Base-by-base conservation (phyloP, 768 basidiomycete species). In the Russula sp. region DNA sequence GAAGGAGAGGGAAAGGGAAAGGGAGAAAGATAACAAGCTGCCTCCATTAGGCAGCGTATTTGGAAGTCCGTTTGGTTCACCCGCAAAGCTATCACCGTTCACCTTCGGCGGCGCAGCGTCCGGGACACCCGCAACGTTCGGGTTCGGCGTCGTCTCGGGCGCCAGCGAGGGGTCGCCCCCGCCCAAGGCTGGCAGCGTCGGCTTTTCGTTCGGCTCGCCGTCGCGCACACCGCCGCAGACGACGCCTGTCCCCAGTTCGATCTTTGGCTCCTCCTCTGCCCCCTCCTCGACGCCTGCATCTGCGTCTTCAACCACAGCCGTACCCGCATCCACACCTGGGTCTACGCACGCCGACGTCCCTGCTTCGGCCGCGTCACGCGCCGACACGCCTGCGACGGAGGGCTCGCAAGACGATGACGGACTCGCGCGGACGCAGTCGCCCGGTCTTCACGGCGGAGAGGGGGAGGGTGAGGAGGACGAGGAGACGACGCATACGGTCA, bases 391-490 rank as follows among this genome's bases (percentile, higher is more conserved):
- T 11, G 65, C 65, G 40, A 70, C 60, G 16, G 71, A 69, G 51
- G 71, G 70, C 37, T 71, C 69, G 27, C 66, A 67, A 44, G 70
- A 66, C 8, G 70, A 54, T 62, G 68, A 56, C 6, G 57, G 58
- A 66, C 63, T 48, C 65, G 64, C 62, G 61, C 69, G 62, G 47
- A 66, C 69, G 55, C 60, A 68, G 42, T 59, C 66, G 34, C 50
- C 63, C 6, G 68, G 68, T 5, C 48, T 66, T 39, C 83, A 87
- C 65, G 88, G 89, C 66, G 77, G 77, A 57, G 88, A 89, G 63
- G 89, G 91, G 11, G 86, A 86, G 68, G 91, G 91, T 34, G 91
- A 93, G 74, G 88, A 93, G 71, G 80, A 86, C 45, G 91, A 93
- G 70, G 84, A 84, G 63, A 91, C 88, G 4, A 74, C 75, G 34